These are phyloP conservation scores for Penicillium simplicissimum DNA, from an alignment of 495 filamentous ascomycete species.

Conservation along the genomic window DNA sequence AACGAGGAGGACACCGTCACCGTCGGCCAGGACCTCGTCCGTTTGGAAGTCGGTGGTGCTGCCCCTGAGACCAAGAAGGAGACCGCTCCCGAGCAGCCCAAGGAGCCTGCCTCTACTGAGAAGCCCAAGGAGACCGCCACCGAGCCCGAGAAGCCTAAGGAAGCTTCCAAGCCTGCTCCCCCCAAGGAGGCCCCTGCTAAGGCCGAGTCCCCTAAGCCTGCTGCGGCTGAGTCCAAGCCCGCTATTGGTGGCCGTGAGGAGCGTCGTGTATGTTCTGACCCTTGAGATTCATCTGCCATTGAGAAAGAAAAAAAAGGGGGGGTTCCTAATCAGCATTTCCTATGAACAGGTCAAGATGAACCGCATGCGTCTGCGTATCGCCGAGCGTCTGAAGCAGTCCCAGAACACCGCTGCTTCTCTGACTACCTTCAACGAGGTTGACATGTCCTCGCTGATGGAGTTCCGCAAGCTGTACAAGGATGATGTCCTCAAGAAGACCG, in stretches of 20 bases:
- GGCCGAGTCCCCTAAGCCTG: constrained; percentile 33
- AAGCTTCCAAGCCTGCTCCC: constrained; percentile 41
- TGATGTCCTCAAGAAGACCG: constrained; percentile 90
- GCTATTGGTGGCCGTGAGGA: constrained; percentile 79
- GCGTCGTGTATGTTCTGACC: constrained; percentile 65
- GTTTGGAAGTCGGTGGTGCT: constrained; percentile 75
- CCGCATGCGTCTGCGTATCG: constrained; percentile 95
- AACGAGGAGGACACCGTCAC: constrained; percentile 95
- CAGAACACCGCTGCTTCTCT: constrained; percentile 98
- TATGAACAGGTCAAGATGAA: constrained; percentile 91
- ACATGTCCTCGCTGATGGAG: constrained; percentile 98
- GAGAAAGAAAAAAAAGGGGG: neutral
- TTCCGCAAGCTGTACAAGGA: constrained; percentile 98
- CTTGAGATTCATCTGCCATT: neutral
- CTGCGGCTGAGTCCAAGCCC: constrained; percentile 30
- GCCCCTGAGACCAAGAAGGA: constrained; percentile 59
- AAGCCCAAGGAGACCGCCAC: constrained; percentile 40
- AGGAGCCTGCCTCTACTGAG: constrained; percentile 34
- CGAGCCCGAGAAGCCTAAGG: constrained; percentile 45
- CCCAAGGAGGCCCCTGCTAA: constrained; percentile 36
- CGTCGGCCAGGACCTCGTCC: constrained; percentile 89
- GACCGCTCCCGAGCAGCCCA: constrained; percentile 44
- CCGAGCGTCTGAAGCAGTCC: constrained; percentile 97
- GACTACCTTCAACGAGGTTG: constrained; percentile 99
- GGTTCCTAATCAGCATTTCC: constrained; percentile 3